Evolutionary conservation across 139 green algal species (phyloP), one percentile per base, ranked within the genome.

Genomic region (Dunaliella sp.): DNA sequence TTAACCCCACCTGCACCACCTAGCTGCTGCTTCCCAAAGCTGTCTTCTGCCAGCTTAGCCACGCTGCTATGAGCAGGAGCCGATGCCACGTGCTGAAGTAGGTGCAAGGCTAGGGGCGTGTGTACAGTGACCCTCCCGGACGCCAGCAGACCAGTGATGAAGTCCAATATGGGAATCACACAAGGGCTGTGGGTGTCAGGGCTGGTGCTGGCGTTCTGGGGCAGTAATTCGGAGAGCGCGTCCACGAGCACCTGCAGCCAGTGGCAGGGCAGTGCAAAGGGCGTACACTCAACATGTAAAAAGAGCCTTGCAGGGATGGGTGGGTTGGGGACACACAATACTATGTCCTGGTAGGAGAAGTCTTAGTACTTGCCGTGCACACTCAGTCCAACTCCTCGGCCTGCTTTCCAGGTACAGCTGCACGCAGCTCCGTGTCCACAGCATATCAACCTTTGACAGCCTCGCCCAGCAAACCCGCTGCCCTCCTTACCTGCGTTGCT

Each of bases 391-490:
- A 76, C 87, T 90, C 85, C 36, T 57, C 75, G 25, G 87, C 78
- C 28, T 77, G 38, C 77, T 86, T 86, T 1, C 90, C 88, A 65
- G 48, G 48, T 25, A 87, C 91, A n/a, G 91, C 91, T 35, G 87
- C 86, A 25, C 86, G 84, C 75, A 94, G 83, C n/a, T 94, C 91
- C 1, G 89, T 92, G 81, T 94, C 91, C 58, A 94, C 87, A 16
- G 91, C 91, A 85, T 94, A 89, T 89, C 91, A 94, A 0, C 89
- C 91, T n/a, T 74, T 36, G 12, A 91, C 90, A 34, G 89, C 89
- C 34, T 83, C 89, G 16, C 85, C 84, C 81, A 94, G 85, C 80
- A 92, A n/a, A n/a, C n/a, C n/a, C n/a, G n/a, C n/a, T n/a, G n/a
- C n/a, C n/a, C n/a, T n/a, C n/a, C n/a, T n/a, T n/a, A n/a, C n/a